Evolutionary conservation across 129 eudicot genomes (phyloP), one percentile per base, ranked within the genome.

Genomic region (Apium graveolens): DNA sequence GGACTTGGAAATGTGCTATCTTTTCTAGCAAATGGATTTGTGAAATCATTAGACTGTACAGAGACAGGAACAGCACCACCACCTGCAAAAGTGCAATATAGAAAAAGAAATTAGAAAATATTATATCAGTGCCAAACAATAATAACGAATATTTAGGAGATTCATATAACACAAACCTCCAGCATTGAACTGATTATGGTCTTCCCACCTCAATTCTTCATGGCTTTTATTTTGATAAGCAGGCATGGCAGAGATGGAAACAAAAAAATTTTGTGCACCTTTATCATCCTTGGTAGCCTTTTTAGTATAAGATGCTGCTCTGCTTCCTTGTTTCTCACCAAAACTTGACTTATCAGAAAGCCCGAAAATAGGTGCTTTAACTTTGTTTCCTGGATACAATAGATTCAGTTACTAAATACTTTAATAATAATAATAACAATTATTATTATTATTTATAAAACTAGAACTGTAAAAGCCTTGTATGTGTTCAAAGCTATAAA

Each of bases 201-300:
- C 62, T 14, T 78, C 81, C 81, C 53, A 66, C 34, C 75, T 78
- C 32, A 65, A 35, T 78, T 78, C 81, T 44, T 78, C 81, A 68
- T 65, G 76, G 74, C 45, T 41, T 78, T 78, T 78, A 49, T 46
- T 29, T 68, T 31, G 48, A 37, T 65, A 68, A 66, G 51, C 32
- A 27, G 81, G 45, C 66, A 78, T 78, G 75, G 75, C 75, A 41
- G 65, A 78, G 32, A 66, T 44, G 18, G 81, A 78, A 10, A 41
- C 43, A 1, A 46, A 32, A 2, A 34, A 0, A 5, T 5, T 65
- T 13, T 2, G 37, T 11, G 5, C 37, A 26, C 37, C 39, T 3
- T 11, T 65, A 29, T 65, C 70, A 65, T 31, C 70, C 70, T 11
- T 29, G 14, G 7, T 31, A 65, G 70, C 4, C 27, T 44, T 69